These are phyloP conservation scores for Solanum hybrid DNA, from an alignment of 305 asterid species.

Conservation along the genomic window DNA sequence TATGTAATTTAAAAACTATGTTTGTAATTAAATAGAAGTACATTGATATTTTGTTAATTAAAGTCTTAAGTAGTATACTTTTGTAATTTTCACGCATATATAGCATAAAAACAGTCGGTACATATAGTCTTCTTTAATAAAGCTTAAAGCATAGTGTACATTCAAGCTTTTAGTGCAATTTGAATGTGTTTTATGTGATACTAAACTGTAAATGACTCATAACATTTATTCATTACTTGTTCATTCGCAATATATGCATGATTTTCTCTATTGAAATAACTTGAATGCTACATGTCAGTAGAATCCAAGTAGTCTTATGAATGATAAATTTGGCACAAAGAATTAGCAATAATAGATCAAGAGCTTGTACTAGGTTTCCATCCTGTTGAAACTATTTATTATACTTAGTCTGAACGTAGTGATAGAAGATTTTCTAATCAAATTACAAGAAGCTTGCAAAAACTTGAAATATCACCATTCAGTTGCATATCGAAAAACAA, in stretches of 20 bases:
- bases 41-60: no score
- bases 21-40: neutral
- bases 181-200: neutral
- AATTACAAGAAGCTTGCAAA: no score
- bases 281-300: neutral
- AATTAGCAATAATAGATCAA: neutral
- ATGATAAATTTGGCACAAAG: neutral
- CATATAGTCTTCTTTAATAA: neutral
- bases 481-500: neutral
- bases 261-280: neutral
- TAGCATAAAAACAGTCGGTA: neutral
- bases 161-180: neutral
- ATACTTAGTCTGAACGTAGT: no score
- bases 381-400: neutral
- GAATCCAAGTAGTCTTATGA: neutral
- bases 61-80: no score
- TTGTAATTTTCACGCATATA: no score
- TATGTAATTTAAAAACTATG: no score
- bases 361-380: no score
- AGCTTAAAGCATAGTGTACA: neutral
- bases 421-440: no score
- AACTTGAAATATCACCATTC: no score
- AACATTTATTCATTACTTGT: neutral
- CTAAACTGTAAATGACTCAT: neutral
- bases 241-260: neutral